Evolutionary conservation across 2,329 filamentous ascomycete genomes (phyloP), one percentile per base, ranked within the genome.

Genomic region (Phialemonium atrogriseum): DNA sequence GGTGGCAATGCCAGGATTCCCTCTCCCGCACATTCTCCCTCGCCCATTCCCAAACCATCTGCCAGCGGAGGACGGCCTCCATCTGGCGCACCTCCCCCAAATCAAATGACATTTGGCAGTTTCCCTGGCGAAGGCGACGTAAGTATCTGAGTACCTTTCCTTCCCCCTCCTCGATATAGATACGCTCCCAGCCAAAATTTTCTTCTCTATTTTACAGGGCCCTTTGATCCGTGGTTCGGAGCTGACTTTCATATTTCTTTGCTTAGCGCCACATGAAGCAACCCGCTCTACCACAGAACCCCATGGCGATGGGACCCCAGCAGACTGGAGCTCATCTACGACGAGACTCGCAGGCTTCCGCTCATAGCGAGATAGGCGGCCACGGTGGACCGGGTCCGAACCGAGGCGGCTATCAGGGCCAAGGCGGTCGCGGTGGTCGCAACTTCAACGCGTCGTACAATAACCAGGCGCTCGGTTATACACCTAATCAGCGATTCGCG

Each of bases 21-120:
- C 28, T 94, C 88, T 27, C 91, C 91, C 5, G 79, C 84, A 29
- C 80, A 83, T 45, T 95, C 89, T 27, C 91, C 91, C 4, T 89
- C 85, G 24, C 91, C 91, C 5, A 96, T 96, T 47, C 89, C 91
- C 84, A 89, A 58, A 79, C 80, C 20, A 84, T 80, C 50, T 91
- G 87, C 50, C 86, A 87, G 46, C 85, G 86, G 49, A 88, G 88
- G 46, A 86, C 87, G 26, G 81, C 85, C 20, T 74, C 73, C 42
- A 71, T 86, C 42, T 70, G 80, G 45, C 78, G 78, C 43, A 77
- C 81, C 45, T 73, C 73, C 33, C 56, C 58, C 27, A 80, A 15
- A 15, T 11, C 20, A 77, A 50, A 78, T 80, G 56, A 74, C 84
- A 32, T 95, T 94, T 65, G 88, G 88, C 43, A 88, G 83, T 60